Percentiles rank a stretch among this genome's conserved stretches.
Conservation (phyloP, 495 filamentous ascomycete species). For the Clohesyomyces aquaticus region DNA sequence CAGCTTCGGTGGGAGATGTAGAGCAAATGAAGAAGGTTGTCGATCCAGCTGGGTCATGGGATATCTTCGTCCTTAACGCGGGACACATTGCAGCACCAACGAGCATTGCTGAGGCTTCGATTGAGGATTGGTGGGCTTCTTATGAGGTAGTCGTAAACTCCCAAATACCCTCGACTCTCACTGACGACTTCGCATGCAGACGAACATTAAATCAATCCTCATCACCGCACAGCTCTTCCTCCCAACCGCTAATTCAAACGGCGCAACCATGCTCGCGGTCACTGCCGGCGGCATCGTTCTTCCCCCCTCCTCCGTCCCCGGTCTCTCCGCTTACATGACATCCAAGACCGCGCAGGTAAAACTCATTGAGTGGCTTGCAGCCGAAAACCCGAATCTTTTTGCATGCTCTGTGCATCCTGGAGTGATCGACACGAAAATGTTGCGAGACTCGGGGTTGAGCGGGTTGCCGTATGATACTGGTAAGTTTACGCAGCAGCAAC, state of each 20-base stretch:
- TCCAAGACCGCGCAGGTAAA: slow-evolving; percentile 51
- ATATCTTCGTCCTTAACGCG: slow-evolving; percentile 47
- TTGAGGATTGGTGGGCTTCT: slow-evolving; percentile 48
- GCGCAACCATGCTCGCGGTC: neutral
- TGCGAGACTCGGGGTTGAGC: slow-evolving; percentile 23
- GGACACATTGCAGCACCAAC: slow-evolving; percentile 41
- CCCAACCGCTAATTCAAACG: neutral
- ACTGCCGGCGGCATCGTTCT: neutral
- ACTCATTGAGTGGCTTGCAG: slow-evolving; percentile 49
- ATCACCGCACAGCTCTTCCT: neutral
- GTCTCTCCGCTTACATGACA: slow-evolving; percentile 43
- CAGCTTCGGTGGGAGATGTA: slow-evolving; percentile 39
- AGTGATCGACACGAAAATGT: slow-evolving; percentile 46
- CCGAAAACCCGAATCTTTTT: slow-evolving; percentile 50
- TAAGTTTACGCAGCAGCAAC: slow-evolving; percentile 28
- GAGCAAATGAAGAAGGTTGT: slow-evolving; percentile 35
- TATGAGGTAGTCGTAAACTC: slow-evolving; percentile 49
- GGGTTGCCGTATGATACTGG: too few species aligned
- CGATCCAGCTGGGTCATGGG: slow-evolving; percentile 42
- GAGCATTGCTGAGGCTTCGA: slow-evolving; percentile 35
- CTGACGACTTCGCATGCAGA: too few species aligned
- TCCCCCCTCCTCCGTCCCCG: neutral
- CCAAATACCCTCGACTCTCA: slow-evolving; percentile 49
- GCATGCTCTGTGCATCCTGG: slow-evolving; percentile 51
- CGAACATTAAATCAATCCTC: neutral